phyloP scores from a whole-genome alignment of 345 rosid genomes.

The Citrus hindsii region DNA sequence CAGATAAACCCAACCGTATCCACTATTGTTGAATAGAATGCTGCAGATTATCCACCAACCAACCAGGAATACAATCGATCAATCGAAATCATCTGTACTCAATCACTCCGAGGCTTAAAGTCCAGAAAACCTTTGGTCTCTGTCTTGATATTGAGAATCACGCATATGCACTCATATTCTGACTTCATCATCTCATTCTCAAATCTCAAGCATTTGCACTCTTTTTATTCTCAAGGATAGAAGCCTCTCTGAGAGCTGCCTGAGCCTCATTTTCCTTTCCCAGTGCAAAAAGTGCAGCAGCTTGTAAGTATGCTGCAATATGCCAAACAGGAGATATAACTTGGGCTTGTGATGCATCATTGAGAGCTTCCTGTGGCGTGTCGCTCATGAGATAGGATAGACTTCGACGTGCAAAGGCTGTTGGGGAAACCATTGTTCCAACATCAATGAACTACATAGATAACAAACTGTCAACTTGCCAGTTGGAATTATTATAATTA shows the following conservation, averaged over 20 bases:
- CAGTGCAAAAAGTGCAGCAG: slow-evolving; percentile 53
- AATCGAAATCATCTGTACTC: slow-evolving; percentile 2
- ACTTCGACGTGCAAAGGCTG: slow-evolving; percentile 72
- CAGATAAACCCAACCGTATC: slow-evolving; percentile 21
- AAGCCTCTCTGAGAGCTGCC: slow-evolving; percentile 62
- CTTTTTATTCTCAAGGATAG: slow-evolving; percentile 59
- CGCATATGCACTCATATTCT: slow-evolving; percentile 5
- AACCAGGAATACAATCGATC: slow-evolving; percentile 7
- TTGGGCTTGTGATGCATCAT: slow-evolving; percentile 75
- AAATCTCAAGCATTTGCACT: slow-evolving; percentile 21
- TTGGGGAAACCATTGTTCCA: slow-evolving; percentile 78
- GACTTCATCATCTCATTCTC: background rate
- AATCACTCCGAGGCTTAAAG: background rate
- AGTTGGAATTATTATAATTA: background rate
- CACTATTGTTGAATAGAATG: slow-evolving; percentile 25
- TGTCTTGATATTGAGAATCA: slow-evolving; percentile 12
- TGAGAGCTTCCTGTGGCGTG: slow-evolving; percentile 67
- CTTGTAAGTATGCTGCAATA: slow-evolving; percentile 73
- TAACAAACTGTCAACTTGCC: slow-evolving; percentile 11
- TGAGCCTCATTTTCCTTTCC: slow-evolving; percentile 76
- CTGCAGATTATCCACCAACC: slow-evolving; percentile 23
- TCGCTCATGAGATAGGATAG: slow-evolving; percentile 64
- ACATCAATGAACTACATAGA: slow-evolving; percentile 61
- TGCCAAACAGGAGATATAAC: slow-evolving; percentile 74
- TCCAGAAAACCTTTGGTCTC: slow-evolving; percentile 7